phyloP scores from a whole-genome alignment of 2,329 filamentous ascomycete genomes.

The Ceratocystis cubensis region DNA sequence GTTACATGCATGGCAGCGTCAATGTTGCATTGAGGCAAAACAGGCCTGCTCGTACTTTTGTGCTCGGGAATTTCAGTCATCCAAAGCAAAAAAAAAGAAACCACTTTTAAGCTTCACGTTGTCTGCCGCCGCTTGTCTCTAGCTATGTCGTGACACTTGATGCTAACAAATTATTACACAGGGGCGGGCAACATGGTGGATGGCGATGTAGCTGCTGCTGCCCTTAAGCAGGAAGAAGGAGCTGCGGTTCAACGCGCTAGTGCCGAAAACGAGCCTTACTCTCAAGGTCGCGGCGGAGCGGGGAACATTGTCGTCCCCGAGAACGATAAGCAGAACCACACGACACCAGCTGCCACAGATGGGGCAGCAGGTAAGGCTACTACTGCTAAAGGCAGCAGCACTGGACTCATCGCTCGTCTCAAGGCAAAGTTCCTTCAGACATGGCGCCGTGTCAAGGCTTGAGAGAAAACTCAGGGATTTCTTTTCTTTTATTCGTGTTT shows the following conservation, averaged over 20 bases:
- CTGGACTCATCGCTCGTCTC: not conserved
- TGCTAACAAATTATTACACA: slow-evolving; percentile 25
- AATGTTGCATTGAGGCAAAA: slow-evolving; percentile 4
- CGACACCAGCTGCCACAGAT: slow-evolving; percentile 23
- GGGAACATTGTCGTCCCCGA: slow-evolving; percentile 40
- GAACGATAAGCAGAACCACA: slow-evolving; percentile 26
- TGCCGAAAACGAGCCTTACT: slow-evolving; percentile 40
- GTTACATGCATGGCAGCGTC: not conserved
- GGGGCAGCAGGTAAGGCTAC: slow-evolving; percentile 36
- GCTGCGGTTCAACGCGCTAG: slow-evolving; percentile 38
- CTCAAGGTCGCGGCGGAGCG: slow-evolving; percentile 44
- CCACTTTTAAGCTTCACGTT: not conserved
- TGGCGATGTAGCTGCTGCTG: slow-evolving; percentile 29
- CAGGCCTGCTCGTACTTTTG: slow-evolving; percentile 12
- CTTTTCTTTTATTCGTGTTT: slow-evolving; percentile 1
- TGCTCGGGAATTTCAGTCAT: no score
- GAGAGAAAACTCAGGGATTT: not conserved
- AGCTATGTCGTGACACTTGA: not conserved
- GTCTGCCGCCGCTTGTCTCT: not conserved
- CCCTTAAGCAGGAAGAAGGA: slow-evolving; percentile 40
- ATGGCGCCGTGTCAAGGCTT: not conserved
- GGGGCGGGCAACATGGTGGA: slow-evolving; percentile 49
- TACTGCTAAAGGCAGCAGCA: slow-evolving; percentile 35
- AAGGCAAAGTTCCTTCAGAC: slow-evolving; percentile 5
- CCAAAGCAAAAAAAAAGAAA: no score